Evolutionary conservation across 805 yeast genomes (phyloP), one percentile per base, ranked within the genome.

Genomic region (Pichia rugopelliculosa): DNA sequence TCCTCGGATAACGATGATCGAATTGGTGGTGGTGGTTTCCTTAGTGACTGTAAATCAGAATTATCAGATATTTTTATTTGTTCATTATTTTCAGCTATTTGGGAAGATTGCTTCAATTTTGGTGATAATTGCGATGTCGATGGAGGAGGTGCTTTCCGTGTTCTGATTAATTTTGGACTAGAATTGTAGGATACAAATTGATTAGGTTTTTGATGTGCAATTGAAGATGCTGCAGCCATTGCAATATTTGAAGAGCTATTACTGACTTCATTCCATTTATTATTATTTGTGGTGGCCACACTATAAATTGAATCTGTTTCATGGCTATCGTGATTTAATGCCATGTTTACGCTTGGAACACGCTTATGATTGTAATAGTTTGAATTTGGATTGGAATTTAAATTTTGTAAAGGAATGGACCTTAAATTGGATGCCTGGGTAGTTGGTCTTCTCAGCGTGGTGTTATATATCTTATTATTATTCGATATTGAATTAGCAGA

Each of bases 151-250:
- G 18, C 10, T n/a, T n/a, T 30, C 7, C 34, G 15, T 30, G 34
- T 33, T 30, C 33, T 36, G 22, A 44, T 18, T 12, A 43, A 27
- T 22, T 36, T 44, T n/a, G 45, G 51, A 6, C 39, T 24, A 20
- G 38, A 36, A 9, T 12, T 10, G 6, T 17, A 39, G n/a, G 65
- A 57, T 10, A 50, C 53, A 61, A 66, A 59, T 26, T 56, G 46
- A 5, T 51, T 34, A 3, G 70, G 67, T 12, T 56, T 63, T 4
- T 57, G 40, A 41, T 59, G 61, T 10, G 69, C 67, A n/a, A 66
- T 65, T n/a, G 59, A 27, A 4, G 67, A 54, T 0, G 70, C 70
- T 4, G 70, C 70, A 2, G 67, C 67, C 13, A 66, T 40, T 2
- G 70, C 70, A 10, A 59, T 57, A 0, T 61, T 51, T 1, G 69